Base-by-base conservation (phyloP, 306 rosid genomes). In the Elaeagnus macrophylla region DNA sequence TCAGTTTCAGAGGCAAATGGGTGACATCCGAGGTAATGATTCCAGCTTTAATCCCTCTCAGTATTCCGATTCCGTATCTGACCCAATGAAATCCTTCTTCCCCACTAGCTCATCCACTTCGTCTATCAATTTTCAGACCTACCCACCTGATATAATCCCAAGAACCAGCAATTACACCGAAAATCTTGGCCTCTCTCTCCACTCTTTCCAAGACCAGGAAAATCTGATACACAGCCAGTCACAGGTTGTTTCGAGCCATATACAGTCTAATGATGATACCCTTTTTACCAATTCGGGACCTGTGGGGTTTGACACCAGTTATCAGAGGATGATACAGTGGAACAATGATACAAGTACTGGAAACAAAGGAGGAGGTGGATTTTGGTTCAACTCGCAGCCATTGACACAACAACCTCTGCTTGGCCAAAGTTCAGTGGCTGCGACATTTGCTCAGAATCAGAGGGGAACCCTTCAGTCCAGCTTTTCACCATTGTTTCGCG, bases 181-280 rank as follows among this genome's bases (percentile, higher is more conserved):
- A 68, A 72, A 85, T 67, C 90, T 82, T 18, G 90, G 85, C 17
- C 78, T 85, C 7, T 82, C 87, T 25, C 85, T 85, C 42, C 95
- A 85, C 50, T 67, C 73, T 7, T 68, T 82, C 62, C 91, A 77
- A 37, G 77, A 81, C 47, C 68, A 66, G 32, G 75, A 25, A 25
- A 25, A 64, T 37, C 25, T 73, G 4, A 69, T 66, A 51, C 67
- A 49, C 50, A 67, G 65, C 64, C 75, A 72, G 50, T 48, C 82
- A 32, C 75, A 67, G 40, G 66, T 39, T 8, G 57, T 56, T 16
- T 52, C 51, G 15, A 53, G 50, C 32, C 64, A 60, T 56, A 25
- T 72, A 56, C 69, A 56, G 58, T 66, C 72, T 18, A 72, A 59
- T 20, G 75, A 60, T 51, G 40, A 50, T 32, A 53, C 69, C 62